Percentiles rank a stretch among this genome's conserved stretches.
phyloP scores from a whole-genome alignment of 78 protist genomes.

The Dictyostelium firmibasis region DNA sequence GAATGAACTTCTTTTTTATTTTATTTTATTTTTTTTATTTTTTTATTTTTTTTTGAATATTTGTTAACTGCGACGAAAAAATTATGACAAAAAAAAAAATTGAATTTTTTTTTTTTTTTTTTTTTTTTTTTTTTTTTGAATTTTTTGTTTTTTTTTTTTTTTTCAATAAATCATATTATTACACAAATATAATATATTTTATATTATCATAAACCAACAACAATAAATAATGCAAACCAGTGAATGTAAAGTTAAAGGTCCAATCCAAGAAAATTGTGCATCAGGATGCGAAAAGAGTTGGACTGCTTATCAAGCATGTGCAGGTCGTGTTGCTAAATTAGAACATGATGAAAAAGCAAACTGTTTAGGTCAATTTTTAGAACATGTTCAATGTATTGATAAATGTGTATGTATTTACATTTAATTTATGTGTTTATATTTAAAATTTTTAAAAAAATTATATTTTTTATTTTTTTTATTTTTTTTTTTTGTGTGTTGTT shows the following conservation, averaged over 20 bases:
- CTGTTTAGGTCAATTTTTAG: conserved; percentile 79
- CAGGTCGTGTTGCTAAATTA: conserved; percentile 35
- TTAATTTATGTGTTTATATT: not conserved
- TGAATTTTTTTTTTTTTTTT: not conserved
- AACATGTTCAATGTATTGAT: conserved; percentile 71
- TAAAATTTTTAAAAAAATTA: too few species aligned
- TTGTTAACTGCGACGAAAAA: not conserved
- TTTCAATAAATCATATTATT: not conserved
- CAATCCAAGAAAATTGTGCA: conserved; percentile 32
- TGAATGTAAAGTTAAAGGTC: conserved; percentile 51
- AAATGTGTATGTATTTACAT: conserved; percentile 64
- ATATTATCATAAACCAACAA: too few species aligned
- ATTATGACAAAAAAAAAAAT: not conserved
- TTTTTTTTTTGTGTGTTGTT: not conserved
- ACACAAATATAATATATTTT: not conserved
- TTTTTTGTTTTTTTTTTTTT: not conserved
- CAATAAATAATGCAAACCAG: not conserved
- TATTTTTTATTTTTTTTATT: not conserved
- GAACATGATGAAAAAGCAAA: conserved; percentile 71
- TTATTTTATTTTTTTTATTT: too few species aligned
- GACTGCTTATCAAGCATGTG: conserved; percentile 34
- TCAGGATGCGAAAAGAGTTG: conserved; percentile 3
- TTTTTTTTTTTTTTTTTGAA: not conserved
- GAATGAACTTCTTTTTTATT: not conserved
- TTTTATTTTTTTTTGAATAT: too few species aligned